These are phyloP conservation scores for Didymella keratinophila DNA, from an alignment of 2,329 filamentous ascomycete genomes.

Conservation along the genomic window DNA sequence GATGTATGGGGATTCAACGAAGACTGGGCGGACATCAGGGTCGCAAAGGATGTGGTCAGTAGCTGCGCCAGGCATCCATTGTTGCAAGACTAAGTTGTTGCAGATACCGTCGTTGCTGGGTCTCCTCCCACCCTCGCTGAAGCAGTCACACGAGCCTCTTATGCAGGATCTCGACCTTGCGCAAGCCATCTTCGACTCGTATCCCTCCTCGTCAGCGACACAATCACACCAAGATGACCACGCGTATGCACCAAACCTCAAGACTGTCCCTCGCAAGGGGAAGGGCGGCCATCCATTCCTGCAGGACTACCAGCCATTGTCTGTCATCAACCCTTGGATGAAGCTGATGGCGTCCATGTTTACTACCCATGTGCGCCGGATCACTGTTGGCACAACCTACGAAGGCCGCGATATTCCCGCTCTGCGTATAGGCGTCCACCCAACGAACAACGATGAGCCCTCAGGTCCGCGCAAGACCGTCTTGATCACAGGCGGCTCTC, in stretches of 20 bases:
- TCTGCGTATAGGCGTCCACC: constrained; percentile 74
- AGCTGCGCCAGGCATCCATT: background rate
- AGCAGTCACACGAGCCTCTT: constrained; percentile 74
- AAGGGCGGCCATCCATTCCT: constrained; percentile 77
- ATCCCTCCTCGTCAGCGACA: constrained; percentile 60
- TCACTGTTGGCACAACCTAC: constrained; percentile 82
- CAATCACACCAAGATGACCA: constrained; percentile 37
- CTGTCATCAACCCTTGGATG: constrained; percentile 91
- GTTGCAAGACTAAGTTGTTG: constrained; percentile 3
- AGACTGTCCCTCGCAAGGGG: constrained; percentile 41
- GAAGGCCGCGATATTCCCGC: constrained; percentile 88
- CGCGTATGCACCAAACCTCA: constrained; percentile 38
- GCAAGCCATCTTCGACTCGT: constrained; percentile 78
- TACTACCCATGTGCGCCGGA: constrained; percentile 75
- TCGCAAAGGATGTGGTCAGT: constrained; percentile 76
- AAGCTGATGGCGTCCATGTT: constrained; percentile 89
- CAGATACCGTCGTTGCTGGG: constrained; percentile 74
- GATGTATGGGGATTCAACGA: constrained; percentile 89
- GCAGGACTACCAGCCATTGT: constrained; percentile 86
- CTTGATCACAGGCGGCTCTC: constrained; percentile 83
- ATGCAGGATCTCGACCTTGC: constrained; percentile 76
- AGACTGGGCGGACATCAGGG: constrained; percentile 83
- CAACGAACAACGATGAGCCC: constrained; percentile 58
- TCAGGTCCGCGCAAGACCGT: constrained; percentile 73
- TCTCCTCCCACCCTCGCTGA: constrained; percentile 77